These are phyloP conservation scores for Trematosphaeria pertusa DNA, from an alignment of 2,329 filamentous ascomycete species.

Conservation along the genomic window DNA sequence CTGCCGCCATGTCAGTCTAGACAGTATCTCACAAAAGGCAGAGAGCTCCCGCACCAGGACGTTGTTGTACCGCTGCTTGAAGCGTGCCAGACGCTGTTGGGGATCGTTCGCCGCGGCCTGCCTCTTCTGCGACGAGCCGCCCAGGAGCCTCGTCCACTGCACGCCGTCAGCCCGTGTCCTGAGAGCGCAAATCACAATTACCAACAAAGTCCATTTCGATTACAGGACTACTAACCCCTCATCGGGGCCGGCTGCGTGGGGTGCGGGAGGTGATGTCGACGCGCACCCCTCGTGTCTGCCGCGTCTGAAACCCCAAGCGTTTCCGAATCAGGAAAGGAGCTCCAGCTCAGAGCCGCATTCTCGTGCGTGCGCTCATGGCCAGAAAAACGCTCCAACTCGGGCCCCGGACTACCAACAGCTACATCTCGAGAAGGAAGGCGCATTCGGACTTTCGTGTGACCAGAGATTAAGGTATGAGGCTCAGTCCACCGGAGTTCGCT, in stretches of 20 bases:
- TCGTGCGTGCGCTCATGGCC: too few relatives aligned
- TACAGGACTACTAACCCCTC: conserved; percentile 8
- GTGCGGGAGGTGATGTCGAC: conserved; percentile 8
- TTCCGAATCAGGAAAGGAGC: conserved; percentile 3
- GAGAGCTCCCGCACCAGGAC: conserved; percentile 55
- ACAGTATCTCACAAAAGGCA: too few relatives aligned
- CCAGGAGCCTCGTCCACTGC: conserved; percentile 68
- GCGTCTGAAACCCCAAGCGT: conserved; percentile 2
- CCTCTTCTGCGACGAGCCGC: conserved; percentile 61
- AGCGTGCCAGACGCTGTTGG: conserved; percentile 66
- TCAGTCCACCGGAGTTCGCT: neutral
- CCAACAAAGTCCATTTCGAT: conserved; percentile 22
- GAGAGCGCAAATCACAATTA: neutral
- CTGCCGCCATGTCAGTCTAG: conserved; percentile 43
- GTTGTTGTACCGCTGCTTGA: conserved; percentile 67
- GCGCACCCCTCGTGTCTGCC: neutral
- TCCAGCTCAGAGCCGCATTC: too few relatives aligned
- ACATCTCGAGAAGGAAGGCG: neutral
- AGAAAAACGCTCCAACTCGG: too few relatives aligned
- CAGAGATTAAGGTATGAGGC: neutral
- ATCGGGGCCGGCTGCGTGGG: conserved; percentile 12
- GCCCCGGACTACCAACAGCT: too few relatives aligned
- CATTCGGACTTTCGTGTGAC: neutral
- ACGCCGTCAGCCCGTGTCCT: conserved; percentile 22
- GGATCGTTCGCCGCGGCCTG: conserved; percentile 60